Percentiles rank a stretch among this genome's conserved stretches.
These are phyloP conservation scores for Didymellaceae sp. DNA, from an alignment of 2,329 filamentous ascomycete species.

Conservation along the genomic window DNA sequence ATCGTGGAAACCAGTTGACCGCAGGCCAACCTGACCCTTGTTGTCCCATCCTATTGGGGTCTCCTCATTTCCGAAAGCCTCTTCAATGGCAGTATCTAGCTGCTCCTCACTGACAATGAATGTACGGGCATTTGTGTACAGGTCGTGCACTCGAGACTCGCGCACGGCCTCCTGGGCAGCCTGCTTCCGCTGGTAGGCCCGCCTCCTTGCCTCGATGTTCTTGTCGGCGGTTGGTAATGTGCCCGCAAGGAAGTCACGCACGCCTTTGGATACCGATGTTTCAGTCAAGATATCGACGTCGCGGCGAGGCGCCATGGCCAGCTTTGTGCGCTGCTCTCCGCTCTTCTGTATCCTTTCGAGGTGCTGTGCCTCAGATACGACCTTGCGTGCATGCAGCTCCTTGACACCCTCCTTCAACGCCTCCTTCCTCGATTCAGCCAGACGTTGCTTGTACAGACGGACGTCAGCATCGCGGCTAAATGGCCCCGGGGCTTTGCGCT, in stretches of 20 bases:
- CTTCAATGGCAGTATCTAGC: conserved; percentile 74
- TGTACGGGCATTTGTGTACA: conserved; percentile 85
- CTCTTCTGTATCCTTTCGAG: conserved; percentile 29
- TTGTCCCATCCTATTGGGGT: conserved; percentile 50
- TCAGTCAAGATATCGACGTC: conserved; percentile 60
- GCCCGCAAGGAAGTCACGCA: conserved; percentile 45
- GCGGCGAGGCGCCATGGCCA: conserved; percentile 69
- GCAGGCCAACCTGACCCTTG: conserved; percentile 28
- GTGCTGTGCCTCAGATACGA: conserved; percentile 30
- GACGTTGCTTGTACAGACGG: conserved; percentile 70
- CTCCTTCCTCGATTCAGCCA: conserved; percentile 74
- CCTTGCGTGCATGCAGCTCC: conserved; percentile 64
- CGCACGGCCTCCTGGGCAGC: conserved; percentile 65
- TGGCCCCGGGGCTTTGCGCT: conserved; percentile 42
- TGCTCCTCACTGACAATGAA: conserved; percentile 88
- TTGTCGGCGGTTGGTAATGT: conserved; percentile 35
- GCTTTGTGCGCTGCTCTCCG: conserved; percentile 57
- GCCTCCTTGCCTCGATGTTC: conserved; percentile 40
- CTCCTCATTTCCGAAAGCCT: conserved; percentile 72
- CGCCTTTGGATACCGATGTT: conserved; percentile 38
- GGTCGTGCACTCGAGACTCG: conserved; percentile 76
- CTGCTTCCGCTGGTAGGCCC: conserved; percentile 51
- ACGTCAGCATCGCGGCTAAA: conserved; percentile 55
- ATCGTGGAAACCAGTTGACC: conserved; percentile 24
- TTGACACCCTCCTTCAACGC: conserved; percentile 75